phyloP scores from a whole-genome alignment of 2,329 filamentous ascomycete species.

The Tolypocladium guangdongense region DNA sequence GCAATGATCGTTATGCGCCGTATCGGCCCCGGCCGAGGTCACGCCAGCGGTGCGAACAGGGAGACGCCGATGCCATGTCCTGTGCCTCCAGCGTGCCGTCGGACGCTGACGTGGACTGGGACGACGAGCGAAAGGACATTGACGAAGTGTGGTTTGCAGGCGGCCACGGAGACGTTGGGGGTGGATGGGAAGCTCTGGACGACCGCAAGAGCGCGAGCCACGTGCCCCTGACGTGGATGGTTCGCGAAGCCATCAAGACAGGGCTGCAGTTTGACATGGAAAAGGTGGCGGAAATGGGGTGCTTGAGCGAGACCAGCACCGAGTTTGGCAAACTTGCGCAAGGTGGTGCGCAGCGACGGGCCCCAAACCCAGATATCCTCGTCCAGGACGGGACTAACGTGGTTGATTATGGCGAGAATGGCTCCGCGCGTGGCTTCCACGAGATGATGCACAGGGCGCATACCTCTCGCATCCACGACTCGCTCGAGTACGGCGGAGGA shows the following conservation, averaged over 20 bases:
- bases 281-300: conserved; percentile 57
- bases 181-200: conserved; percentile 54
- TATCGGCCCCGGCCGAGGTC: conserved; percentile 31
- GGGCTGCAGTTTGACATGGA: conserved; percentile 60
- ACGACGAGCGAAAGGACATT: conserved; percentile 55
- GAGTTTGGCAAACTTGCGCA: conserved; percentile 2
- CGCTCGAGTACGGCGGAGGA: conserved; percentile 53
- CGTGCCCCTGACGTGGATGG: conserved; percentile 60
- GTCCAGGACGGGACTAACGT: conserved; percentile 7
- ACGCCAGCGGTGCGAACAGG: conserved; percentile 15
- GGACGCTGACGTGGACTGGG: conserved; percentile 26
- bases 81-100: conserved; percentile 17
- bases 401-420: conserved; percentile 10
- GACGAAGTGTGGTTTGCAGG: conserved; percentile 75
- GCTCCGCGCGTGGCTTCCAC: conserved; percentile 33
- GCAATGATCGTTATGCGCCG: conserved; percentile 21
- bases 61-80: conserved; percentile 16
- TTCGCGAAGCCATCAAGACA: conserved; percentile 46
- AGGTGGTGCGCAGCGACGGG: not conserved
- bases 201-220: conserved; percentile 55
- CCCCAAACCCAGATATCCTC: conserved; percentile 13
- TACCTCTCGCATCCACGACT: conserved; percentile 54
- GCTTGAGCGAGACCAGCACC: conserved; percentile 18
- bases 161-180: conserved; percentile 68
- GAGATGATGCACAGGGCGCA: conserved; percentile 47